Base-by-base conservation (phyloP, 2,329 filamentous ascomycete species). In the Fusarium coffeatum region DNA sequence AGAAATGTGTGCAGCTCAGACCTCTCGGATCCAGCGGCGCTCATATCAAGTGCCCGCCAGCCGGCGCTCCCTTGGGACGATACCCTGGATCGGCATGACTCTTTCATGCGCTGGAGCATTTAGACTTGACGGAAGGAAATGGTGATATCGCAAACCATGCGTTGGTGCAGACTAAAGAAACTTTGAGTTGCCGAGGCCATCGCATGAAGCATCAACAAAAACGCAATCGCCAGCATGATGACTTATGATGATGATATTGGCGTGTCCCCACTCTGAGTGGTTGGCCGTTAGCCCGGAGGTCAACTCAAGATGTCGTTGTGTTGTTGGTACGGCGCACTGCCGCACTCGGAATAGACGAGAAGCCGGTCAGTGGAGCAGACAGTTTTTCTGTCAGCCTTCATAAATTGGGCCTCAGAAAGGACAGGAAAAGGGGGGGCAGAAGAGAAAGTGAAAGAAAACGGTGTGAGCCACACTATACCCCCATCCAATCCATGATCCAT, bases 361-460 rank as follows among this genome's bases (percentile, higher is more conserved):
- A 56, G 46, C 43, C n/a, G 20, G 23, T 47, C 34, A 34, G 16
- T 51, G 40, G 32, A 25, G 49, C 37, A 56, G 27, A 18, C 18
- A 7, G 27, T 60, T 60, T 59, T 64, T 66, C 60, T 72, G 69
- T 59, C 66, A 65, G 50, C 55, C 55, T 56, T 45, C 54, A 42
- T 40, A 41, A 42, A 40, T 48, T 30, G 34, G 50, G 32, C 53
- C 41, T 47, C 28, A 22, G 23, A 32, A 40, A 64, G 43, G 40
- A 43, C 18, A 22, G 18, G 45, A 55, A 59, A 54, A 57, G 59
- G 59, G 64, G 46, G 43, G 48, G 32, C 25, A 55, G 55, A 53
- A 57, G 25, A 28, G n/a, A 45, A 68, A 62, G 58, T 69, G 68
- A 71, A 71, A 71, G 68, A 71, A 71, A 71, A 71, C 59, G 68